These are phyloP conservation scores for Neopestalotiopsis clavispora DNA, from an alignment of 2,329 filamentous ascomycete genomes.

Conservation along the genomic window DNA sequence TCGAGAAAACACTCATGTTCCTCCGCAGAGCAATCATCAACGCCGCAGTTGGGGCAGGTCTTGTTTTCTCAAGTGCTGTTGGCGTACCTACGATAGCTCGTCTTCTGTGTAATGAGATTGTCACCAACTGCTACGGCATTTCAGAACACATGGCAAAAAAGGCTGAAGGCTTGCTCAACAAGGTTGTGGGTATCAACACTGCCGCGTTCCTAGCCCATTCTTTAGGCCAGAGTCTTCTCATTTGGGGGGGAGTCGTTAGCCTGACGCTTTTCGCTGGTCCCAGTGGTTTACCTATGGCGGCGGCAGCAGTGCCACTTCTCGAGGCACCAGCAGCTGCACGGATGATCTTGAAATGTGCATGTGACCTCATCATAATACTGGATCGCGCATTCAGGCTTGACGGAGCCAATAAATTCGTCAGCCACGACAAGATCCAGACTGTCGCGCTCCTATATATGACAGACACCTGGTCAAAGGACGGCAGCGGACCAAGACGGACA, in stretches of 20 bases:
- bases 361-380: not conserved
- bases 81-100: not conserved
- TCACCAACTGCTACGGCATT: not conserved
- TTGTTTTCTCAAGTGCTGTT: not conserved
- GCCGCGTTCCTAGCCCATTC: not conserved
- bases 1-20: not conserved
- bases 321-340: not conserved
- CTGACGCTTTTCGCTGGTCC: not conserved
- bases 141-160: not conserved
- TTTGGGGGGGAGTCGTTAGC: no score
- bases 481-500: no score
- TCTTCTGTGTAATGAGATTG: not conserved
- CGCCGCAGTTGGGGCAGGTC: not conserved
- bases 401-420: not conserved
- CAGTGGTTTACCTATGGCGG: not conserved
- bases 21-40: constrained; percentile 1
- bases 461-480: no score
- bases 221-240: no score
- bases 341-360: not conserved
- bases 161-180: not conserved
- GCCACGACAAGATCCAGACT: not conserved
- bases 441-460: not conserved
- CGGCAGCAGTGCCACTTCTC: not conserved
- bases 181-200: not conserved
- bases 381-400: not conserved